Conservation (phyloP, 768 basidiomycete species). For the Rhodotorula taiwanensis region DNA sequence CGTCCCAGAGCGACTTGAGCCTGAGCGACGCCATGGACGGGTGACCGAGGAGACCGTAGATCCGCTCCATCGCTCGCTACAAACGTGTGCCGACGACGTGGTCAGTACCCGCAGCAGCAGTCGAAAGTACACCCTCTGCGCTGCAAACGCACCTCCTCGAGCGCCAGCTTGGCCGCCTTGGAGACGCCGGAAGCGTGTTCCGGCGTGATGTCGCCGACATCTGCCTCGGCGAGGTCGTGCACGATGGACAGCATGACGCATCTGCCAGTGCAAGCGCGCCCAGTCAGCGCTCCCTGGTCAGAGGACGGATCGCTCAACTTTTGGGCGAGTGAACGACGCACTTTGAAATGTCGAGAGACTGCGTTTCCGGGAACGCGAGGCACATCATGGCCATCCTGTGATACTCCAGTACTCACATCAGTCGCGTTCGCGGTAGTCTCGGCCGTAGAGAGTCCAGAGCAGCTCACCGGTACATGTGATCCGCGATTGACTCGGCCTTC, state of each 20-base stretch:
- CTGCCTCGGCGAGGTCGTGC: conserved; percentile 90
- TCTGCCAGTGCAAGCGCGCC: conserved; percentile 45
- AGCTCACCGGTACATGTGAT: conserved; percentile 72
- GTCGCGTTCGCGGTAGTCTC: neutral
- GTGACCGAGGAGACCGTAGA: conserved; percentile 83
- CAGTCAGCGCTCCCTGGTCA: neutral
- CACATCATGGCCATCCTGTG: conserved; percentile 83
- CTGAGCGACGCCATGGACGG: conserved; percentile 56
- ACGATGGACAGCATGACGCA: conserved; percentile 84
- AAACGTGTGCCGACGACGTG: no score
- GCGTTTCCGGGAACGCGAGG: conserved; percentile 71
- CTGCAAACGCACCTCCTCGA: conserved; percentile 57
- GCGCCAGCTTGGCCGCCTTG: conserved; percentile 66
- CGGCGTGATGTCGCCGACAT: conserved; percentile 90
- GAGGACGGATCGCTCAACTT: conserved; percentile 41
- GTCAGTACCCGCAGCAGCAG: no score
- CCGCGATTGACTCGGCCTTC: conserved; percentile 55
- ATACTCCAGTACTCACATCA: no score
- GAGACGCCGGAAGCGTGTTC: conserved; percentile 64
- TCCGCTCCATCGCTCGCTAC: conserved; percentile 83
- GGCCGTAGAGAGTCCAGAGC: neutral
- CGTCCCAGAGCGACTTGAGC: conserved; percentile 58
- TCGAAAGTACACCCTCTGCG: no score
- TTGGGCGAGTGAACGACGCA: conserved; percentile 42
- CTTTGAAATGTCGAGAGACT: conserved; percentile 63